A percentile compares a stretch with the other conserved stretches of the same genome.
Evolutionary conservation across 1,284 basidiomycete genomes (phyloP).

Genomic region (Erythrobasidium hasegawianum): DNA sequence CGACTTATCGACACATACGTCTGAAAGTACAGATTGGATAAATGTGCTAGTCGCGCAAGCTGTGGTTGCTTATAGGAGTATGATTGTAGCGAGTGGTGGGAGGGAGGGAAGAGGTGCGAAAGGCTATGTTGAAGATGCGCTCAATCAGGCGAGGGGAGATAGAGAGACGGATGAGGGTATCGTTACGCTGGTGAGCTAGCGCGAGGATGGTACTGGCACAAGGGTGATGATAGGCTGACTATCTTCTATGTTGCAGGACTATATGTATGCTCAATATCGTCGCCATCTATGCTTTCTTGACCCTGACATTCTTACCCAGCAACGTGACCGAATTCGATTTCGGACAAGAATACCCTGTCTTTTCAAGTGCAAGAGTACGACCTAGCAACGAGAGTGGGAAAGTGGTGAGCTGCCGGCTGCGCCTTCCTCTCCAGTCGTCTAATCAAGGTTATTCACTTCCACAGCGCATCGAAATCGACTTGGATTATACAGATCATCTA

Average conservation of each 20-base stretch:
- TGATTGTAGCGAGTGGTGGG: constrained; percentile 34
- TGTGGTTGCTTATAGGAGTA: constrained; percentile 47
- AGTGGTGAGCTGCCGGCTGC: too few species aligned
- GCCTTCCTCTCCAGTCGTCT: too few species aligned
- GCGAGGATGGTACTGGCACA: too few species aligned
- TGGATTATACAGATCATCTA: constrained; percentile 57
- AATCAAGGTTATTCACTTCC: too few species aligned
- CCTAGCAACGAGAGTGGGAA: constrained; percentile 55
- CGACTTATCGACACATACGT: constrained; percentile 55
- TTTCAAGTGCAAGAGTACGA: constrained; percentile 56
- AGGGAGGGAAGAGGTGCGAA: constrained; percentile 41
- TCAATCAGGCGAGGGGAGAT: constrained; percentile 36
- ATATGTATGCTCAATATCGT: constrained; percentile 46
- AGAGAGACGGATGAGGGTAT: constrained; percentile 33
- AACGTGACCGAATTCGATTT: constrained; percentile 56
- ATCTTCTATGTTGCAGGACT: constrained; percentile 40
- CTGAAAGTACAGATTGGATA: constrained; percentile 58
- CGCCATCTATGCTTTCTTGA: too few species aligned
- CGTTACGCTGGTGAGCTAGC: constrained; percentile 44
- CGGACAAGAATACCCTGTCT: constrained; percentile 54
- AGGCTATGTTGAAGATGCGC: constrained; percentile 40
- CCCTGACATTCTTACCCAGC: constrained; percentile 45
- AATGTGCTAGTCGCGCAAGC: constrained; percentile 58
- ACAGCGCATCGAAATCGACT: constrained; percentile 55
- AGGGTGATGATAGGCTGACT: too few species aligned